These are phyloP conservation scores for Aureobasidium namibiae DNA, from an alignment of 2,329 filamentous ascomycete genomes.

Conservation along the genomic window DNA sequence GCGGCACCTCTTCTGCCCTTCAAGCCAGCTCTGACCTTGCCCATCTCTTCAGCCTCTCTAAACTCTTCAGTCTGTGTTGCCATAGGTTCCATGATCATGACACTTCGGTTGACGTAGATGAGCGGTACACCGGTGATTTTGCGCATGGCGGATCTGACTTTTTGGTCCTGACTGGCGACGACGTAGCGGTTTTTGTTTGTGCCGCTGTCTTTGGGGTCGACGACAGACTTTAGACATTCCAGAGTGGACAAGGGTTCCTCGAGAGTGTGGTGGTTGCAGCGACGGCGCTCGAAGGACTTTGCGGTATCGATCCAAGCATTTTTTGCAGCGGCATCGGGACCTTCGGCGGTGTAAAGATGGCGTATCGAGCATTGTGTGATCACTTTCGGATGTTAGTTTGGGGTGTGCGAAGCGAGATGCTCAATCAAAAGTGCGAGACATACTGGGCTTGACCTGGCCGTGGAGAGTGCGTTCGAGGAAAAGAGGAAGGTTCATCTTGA, in stretches of 20 bases:
- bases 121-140: conserved; percentile 64
- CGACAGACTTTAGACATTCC: conserved; percentile 65
- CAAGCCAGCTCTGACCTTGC: conserved; percentile 65
- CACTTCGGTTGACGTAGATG: conserved; percentile 69
- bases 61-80: conserved; percentile 55
- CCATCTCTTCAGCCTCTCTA: conserved; percentile 60
- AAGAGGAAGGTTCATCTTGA: conserved; percentile 80
- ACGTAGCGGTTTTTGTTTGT: conserved; percentile 74
- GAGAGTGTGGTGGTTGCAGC: conserved; percentile 71
- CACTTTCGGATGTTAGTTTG: conserved; percentile 38
- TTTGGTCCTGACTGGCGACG: conserved; percentile 63
- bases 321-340: conserved; percentile 26
- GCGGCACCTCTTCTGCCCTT: conserved; percentile 27
- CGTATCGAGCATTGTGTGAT: conserved; percentile 76
- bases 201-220: conserved; percentile 65
- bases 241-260: conserved; percentile 60
- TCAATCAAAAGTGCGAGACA: conserved; percentile 23
- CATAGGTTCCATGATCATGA: conserved; percentile 76
- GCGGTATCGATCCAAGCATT: conserved; percentile 61
- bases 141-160: conserved; percentile 56
- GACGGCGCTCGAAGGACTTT: conserved; percentile 65
- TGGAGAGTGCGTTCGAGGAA: conserved; percentile 76
- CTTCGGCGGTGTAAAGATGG: conserved; percentile 56
- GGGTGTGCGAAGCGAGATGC: neutral
- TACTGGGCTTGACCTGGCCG: conserved; percentile 75